Percentiles rank a stretch among this genome's conserved stretches.
These are phyloP conservation scores for Dichotomopilus funicola DNA, from an alignment of 2,329 filamentous ascomycete genomes.

Conservation along the genomic window DNA sequence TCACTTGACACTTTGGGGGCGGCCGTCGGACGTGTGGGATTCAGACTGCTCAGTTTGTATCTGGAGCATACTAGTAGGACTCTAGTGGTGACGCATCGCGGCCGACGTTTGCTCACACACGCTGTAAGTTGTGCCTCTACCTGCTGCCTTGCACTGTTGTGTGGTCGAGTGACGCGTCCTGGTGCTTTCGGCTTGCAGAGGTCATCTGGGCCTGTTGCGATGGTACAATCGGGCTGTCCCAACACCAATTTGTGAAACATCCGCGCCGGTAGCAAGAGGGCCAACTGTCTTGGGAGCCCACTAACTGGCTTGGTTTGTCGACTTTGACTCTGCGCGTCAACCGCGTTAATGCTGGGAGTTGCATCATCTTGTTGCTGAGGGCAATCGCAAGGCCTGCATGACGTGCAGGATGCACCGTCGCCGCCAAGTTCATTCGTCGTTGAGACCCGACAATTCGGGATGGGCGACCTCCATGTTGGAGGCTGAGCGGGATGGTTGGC, in stretches of 20 bases:
- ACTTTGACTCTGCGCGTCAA: too few species aligned
- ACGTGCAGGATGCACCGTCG: too few species aligned
- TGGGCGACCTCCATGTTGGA: neutral
- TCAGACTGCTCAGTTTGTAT: neutral
- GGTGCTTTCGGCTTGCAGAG: neutral
- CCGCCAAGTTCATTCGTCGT: neutral
- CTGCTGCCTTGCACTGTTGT: too few species aligned
- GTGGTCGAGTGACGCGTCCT: neutral
- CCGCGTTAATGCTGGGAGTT: too few species aligned
- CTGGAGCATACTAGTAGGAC: too few species aligned
- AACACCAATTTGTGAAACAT: neutral
- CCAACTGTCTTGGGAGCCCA: too few species aligned
- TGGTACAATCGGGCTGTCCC: neutral
- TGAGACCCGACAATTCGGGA: conserved; percentile 1
- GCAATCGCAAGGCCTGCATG: too few species aligned
- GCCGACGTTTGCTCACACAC: too few species aligned
- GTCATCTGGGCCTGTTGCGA: conserved; percentile 1
- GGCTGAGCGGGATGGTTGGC: too few species aligned
- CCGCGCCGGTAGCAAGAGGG: neutral
- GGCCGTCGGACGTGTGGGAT: neutral
- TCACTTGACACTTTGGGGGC: neutral
- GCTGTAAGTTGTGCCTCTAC: too few species aligned
- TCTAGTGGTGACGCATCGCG: conserved; percentile 1
- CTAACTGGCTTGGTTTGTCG: too few species aligned
- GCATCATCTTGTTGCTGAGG: too few species aligned